Percentiles rank a stretch among this genome's conserved stretches.
phyloP scores from a whole-genome alignment of 305 asterid species.

The Fraxinus baroniana region DNA sequence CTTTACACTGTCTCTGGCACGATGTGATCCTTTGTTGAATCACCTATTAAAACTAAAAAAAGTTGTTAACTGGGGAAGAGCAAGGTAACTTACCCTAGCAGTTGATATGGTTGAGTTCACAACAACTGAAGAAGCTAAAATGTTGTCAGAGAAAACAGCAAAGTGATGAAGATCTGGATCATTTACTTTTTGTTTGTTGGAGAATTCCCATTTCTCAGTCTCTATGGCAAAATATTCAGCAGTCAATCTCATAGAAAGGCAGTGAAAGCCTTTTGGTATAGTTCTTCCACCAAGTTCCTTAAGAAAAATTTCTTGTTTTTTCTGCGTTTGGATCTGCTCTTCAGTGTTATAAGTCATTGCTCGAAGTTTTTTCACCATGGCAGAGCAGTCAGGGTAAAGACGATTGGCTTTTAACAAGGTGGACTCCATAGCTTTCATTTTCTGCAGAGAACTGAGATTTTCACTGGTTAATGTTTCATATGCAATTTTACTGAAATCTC shows the following conservation, averaged over 20 bases:
- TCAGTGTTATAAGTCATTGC: conserved; percentile 85
- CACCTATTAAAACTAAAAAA: not conserved
- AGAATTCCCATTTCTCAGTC: conserved; percentile 56
- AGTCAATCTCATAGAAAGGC: conserved; percentile 87
- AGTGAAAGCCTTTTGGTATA: conserved; percentile 85
- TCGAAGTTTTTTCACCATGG: conserved; percentile 78
- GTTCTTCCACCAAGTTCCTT: conserved; percentile 81
- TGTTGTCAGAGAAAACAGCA: conserved; percentile 84
- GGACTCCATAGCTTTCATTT: conserved; percentile 85
- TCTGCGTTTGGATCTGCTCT: conserved; percentile 67
- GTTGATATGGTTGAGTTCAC: conserved; percentile 78
- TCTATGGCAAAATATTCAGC: conserved; percentile 69
- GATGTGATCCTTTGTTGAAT: not conserved
- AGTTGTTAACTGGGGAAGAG: conserved; percentile 7
- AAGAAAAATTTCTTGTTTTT: conserved; percentile 69
- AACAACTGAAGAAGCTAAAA: conserved; percentile 88
- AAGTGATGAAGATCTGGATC: conserved; percentile 72
- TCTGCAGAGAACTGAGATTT: conserved; percentile 76
- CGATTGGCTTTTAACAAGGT: conserved; percentile 71
- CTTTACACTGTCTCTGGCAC: not conserved
- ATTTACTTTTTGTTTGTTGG: conserved; percentile 50
- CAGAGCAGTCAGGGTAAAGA: conserved; percentile 79
- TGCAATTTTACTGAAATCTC: conserved; percentile 17
- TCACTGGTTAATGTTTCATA: conserved; percentile 26
- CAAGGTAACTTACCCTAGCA: conserved; percentile 52